Percentiles rank a stretch among this genome's conserved stretches.
Evolutionary conservation across 805 yeast species (phyloP).

Genomic region (Tetrapisispora namnaoensis): DNA sequence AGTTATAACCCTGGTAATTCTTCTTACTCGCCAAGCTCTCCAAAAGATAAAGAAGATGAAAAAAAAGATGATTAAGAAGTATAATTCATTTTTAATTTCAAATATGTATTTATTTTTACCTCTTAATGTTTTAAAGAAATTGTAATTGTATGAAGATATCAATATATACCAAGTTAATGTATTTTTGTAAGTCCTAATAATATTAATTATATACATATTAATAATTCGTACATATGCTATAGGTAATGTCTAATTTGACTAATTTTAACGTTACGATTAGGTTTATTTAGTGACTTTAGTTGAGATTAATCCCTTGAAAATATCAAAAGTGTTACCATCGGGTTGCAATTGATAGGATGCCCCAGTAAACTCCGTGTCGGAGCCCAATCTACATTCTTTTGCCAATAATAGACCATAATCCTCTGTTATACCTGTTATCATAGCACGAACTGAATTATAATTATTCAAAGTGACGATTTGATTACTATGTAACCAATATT

Average conservation of each 20-base stretch:
- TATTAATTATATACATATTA: neutral
- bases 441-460: constrained; percentile 44
- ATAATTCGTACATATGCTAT: too few relatives aligned
- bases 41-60: constrained; percentile 10
- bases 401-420: constrained; percentile 82
- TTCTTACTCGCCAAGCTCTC: constrained; percentile 41
- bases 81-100: neutral
- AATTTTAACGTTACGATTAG: neutral
- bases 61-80: constrained; percentile 5
- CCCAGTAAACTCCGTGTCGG: constrained; percentile 40
- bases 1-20: constrained; percentile 51
- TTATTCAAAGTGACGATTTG: constrained; percentile 65
- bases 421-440: constrained; percentile 67
- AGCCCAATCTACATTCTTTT: constrained; percentile 43
- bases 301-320: constrained; percentile 79
- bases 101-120: neutral
- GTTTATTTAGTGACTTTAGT: constrained; percentile 32
- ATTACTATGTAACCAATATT: constrained; percentile 73
- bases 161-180: neutral
- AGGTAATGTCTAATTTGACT: too few relatives aligned
- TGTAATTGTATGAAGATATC: constrained; percentile 1
- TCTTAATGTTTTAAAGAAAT: neutral
- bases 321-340: constrained; percentile 95
- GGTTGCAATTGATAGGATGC: constrained; percentile 70
- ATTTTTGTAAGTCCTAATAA: neutral